Base-by-base conservation (phyloP, 441 rosid species). In the Biscutella laevigata region DNA sequence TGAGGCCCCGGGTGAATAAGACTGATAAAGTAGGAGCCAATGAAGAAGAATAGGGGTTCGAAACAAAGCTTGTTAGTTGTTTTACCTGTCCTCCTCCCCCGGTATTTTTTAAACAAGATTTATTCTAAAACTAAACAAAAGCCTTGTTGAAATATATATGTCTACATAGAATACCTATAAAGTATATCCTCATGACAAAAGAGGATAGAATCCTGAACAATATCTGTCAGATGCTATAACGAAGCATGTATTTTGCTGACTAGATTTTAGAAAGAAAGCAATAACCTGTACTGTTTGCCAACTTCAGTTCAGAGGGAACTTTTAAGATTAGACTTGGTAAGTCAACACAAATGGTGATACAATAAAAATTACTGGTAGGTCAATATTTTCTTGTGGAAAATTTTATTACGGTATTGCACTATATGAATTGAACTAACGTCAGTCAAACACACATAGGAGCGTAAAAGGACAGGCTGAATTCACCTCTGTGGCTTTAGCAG, bases 401-500 rank as follows among this genome's bases (percentile, higher is more conserved):
- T 12, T 20, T 14, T 13, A n/a, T 40, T 4, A 20, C 14, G 19
- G 44, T 25, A 34, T n/a, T 43, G 25, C 26, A 35, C 19, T 24
- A 22, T 12, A 26, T 17, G 24, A 17, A 7, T 36, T 46, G 28
- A 45, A 46, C 30, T 22, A 36, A 26, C 21, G 17, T 46, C 27
- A 46, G 13, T 17, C 14, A 16, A 36, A 64, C 16, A 36, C 8
- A 22, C 30, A 59, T 37, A 59, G 38, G 37, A 59, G 20, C 38
- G 56, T 0, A 32, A 45, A 51, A n/a, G 36, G 51, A 59, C 56
- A 51, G 47, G 54, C 35, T 51, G 24, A 52, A 15, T 46, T 58
- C 69, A 90, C 98, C 95, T 91, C 96, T 65, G 83, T 53, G 47
- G 92, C 79, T 66, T 84, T 72, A 58, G 95, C 90, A 70, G 96